Conservation (phyloP, 345 rosid genomes). For the Corchorus capsularis region DNA sequence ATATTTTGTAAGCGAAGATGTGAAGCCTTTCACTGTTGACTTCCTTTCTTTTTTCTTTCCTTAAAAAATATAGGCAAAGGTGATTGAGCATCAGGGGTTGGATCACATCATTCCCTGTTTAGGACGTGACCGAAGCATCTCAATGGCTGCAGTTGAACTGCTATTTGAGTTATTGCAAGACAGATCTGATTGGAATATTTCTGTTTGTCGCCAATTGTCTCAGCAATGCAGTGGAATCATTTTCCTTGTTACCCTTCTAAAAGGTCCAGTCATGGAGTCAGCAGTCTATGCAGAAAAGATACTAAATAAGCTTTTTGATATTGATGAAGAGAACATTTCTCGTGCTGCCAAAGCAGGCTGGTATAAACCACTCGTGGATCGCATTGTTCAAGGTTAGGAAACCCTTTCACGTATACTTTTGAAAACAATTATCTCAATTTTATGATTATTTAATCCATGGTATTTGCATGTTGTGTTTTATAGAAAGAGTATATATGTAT, state of each 20-base stretch:
- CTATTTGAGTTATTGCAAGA: slow-evolving; percentile 61
- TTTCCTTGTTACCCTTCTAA: slow-evolving; percentile 61
- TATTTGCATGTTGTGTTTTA: not conserved
- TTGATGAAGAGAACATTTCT: slow-evolving; percentile 56
- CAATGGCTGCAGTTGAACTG: slow-evolving; percentile 60
- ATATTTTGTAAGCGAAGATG: not conserved
- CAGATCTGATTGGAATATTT: slow-evolving; percentile 58
- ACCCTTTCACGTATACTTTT: slow-evolving; percentile 14
- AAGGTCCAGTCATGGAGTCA: slow-evolving; percentile 54
- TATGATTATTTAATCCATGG: not conserved
- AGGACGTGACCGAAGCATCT: slow-evolving; percentile 50
- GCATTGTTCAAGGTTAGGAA: slow-evolving; percentile 52
- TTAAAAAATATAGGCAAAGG: slow-evolving; percentile 44
- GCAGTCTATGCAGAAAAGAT: slow-evolving; percentile 51
- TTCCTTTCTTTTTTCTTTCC: too few relatives aligned
- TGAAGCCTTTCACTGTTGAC: not conserved
- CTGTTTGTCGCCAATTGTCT: slow-evolving; percentile 54
- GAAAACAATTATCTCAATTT: not conserved
- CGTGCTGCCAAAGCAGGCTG: slow-evolving; percentile 62
- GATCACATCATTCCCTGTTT: slow-evolving; percentile 59
- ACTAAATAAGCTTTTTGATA: slow-evolving; percentile 51
- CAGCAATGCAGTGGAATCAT: slow-evolving; percentile 50
- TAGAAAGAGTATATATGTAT: not conserved
- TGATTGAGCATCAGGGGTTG: slow-evolving; percentile 52
- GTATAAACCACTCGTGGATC: slow-evolving; percentile 63